Percentiles rank a stretch among this genome's conserved stretches.
Conservation (phyloP, 371 early-diverging fungal genomes). For the Mucor saturninus region DNA sequence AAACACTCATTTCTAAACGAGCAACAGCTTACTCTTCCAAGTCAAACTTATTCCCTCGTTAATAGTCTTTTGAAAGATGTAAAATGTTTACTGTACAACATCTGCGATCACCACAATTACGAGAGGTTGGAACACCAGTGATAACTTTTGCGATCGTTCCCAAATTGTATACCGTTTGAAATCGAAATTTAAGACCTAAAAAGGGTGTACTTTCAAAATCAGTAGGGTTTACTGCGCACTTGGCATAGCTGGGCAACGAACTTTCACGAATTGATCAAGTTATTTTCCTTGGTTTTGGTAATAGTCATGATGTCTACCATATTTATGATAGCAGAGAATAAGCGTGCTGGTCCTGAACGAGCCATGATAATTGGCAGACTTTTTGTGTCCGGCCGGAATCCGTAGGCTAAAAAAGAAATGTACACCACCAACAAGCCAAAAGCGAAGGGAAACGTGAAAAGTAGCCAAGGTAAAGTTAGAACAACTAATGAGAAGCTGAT, state of each 20-base stretch:
- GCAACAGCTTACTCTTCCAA: background rate
- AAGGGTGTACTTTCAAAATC: slow-evolving; percentile 18
- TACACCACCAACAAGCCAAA: too few relatives aligned
- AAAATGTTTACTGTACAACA: background rate
- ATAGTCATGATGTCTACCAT: background rate
- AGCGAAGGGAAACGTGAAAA: too few relatives aligned
- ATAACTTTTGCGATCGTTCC: slow-evolving; percentile 18
- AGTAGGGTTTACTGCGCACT: slow-evolving; percentile 20
- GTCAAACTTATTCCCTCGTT: too few relatives aligned
- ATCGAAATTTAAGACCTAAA: slow-evolving; percentile 17
- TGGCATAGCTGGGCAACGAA: slow-evolving; percentile 12
- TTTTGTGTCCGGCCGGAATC: too few relatives aligned
- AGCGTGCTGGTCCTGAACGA: too few relatives aligned
- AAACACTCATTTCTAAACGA: slow-evolving; percentile 20
- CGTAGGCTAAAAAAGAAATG: too few relatives aligned
- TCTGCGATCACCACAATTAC: slow-evolving; percentile 16
- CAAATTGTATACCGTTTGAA: slow-evolving; percentile 18
- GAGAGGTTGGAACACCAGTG: slow-evolving; percentile 17
- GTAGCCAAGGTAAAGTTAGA: too few relatives aligned
- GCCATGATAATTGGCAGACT: too few relatives aligned
- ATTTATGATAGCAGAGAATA: too few relatives aligned
- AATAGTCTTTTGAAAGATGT: too few relatives aligned
- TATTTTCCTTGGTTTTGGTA: slow-evolving; percentile 13
- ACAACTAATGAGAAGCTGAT: too few relatives aligned
- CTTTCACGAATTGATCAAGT: slow-evolving; percentile 16